These are phyloP conservation scores for Zarea fungicola DNA, from an alignment of 2,329 filamentous ascomycete species.

Conservation along the genomic window DNA sequence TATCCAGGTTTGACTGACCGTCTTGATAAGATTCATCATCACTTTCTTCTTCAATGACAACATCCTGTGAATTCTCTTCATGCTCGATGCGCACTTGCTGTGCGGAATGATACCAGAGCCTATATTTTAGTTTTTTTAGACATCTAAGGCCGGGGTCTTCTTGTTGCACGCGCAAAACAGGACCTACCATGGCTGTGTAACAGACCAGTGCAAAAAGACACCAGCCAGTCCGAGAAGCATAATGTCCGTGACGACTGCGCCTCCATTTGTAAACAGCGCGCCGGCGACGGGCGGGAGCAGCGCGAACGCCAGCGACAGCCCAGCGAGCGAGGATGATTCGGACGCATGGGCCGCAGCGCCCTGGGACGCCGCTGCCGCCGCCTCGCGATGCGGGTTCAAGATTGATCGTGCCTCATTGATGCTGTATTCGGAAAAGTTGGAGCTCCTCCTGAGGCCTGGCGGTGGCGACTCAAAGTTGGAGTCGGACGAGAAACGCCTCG, in stretches of 20 bases:
- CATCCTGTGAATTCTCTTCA: conserved; percentile 38
- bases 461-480: conserved; percentile 22
- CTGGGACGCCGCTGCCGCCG: conserved; percentile 20
- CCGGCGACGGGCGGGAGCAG: conserved; percentile 82
- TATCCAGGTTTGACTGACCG: conserved; percentile 27
- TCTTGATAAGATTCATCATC: conserved; percentile 15
- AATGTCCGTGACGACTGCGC: conserved; percentile 76
- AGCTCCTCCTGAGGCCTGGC: conserved; percentile 57
- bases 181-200: conserved; percentile 78
- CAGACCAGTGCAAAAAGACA: conserved; percentile 88
- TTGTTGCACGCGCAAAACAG: too few relatives aligned
- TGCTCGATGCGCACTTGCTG: conserved; percentile 55
- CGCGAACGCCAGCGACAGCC: conserved; percentile 75
- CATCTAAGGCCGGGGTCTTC: not conserved
- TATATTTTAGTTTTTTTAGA: conserved; percentile 22
- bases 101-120: conserved; percentile 70
- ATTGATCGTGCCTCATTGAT: conserved; percentile 65
- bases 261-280: conserved; percentile 78
- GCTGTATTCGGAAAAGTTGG: conserved; percentile 72
- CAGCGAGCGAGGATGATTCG: conserved; percentile 68
- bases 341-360: conserved; percentile 31
- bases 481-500: conserved; percentile 21
- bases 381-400: conserved; percentile 46
- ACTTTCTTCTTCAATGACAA: conserved; percentile 36
- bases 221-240: conserved; percentile 74